Evolutionary conservation across 495 filamentous ascomycete species (phyloP).

Genomic region (Penicillium coffeae): DNA sequence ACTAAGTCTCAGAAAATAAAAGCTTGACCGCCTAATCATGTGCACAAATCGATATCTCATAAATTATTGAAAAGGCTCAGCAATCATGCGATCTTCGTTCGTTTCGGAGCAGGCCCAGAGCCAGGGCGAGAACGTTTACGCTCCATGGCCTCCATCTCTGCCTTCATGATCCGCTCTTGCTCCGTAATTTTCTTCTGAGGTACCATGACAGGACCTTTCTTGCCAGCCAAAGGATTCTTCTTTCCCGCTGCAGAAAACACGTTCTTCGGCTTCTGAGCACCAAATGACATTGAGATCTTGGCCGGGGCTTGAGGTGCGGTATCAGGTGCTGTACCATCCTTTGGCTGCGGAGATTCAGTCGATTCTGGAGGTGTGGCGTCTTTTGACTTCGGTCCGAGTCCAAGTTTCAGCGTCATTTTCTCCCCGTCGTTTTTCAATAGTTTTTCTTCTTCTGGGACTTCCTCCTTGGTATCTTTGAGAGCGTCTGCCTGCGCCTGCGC

Average conservation of each 20-base stretch:
- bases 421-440: constrained; percentile 68
- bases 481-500: constrained; percentile 41
- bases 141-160: constrained; percentile 68
- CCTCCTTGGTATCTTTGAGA: constrained; percentile 35
- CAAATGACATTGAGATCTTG: constrained; percentile 58
- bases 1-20: too few relatives aligned
- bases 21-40: too few relatives aligned
- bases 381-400: constrained; percentile 35
- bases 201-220: constrained; percentile 56
- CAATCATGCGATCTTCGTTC: constrained; percentile 20
- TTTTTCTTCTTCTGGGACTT: constrained; percentile 34
- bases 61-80: not conserved
- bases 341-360: constrained; percentile 23
- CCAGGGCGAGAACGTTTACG: constrained; percentile 52
- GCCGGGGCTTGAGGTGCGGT: constrained; percentile 23
- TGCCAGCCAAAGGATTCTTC: constrained; percentile 62
- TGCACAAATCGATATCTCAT: not conserved
- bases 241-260: constrained; percentile 65
- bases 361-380: constrained; percentile 18
- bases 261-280: constrained; percentile 66
- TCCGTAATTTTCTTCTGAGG: constrained; percentile 78
- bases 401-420: constrained; percentile 78
- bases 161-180: constrained; percentile 87
- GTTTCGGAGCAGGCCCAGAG: constrained; percentile 32
- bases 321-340: constrained; percentile 17